phyloP scores from a whole-genome alignment of 2,329 filamentous ascomycete species.

The Fusarium sp. region DNA sequence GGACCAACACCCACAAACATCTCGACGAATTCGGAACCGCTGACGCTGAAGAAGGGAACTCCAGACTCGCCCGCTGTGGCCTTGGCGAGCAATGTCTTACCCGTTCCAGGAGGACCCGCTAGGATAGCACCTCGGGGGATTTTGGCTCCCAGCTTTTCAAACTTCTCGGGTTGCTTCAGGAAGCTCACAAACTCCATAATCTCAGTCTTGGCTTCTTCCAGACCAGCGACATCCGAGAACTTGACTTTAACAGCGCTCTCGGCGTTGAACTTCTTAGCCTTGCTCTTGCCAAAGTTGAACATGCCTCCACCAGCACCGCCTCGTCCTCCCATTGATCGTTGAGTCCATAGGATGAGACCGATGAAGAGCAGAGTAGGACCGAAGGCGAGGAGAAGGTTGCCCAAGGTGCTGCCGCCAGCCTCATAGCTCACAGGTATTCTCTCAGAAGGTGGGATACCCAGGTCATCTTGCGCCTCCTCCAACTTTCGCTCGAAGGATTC shows the following conservation, averaged over 20 bases:
- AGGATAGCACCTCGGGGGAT: slow-evolving; percentile 97
- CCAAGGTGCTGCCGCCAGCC: slow-evolving; percentile 78
- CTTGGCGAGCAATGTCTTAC: slow-evolving; percentile 97
- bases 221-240: slow-evolving; percentile 94
- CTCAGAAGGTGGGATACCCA: slow-evolving; percentile 86
- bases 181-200: slow-evolving; percentile 99
- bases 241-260: slow-evolving; percentile 97
- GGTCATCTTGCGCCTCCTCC: slow-evolving; percentile 86
- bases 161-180: slow-evolving; percentile 90
- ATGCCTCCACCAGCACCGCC: slow-evolving; percentile 77
- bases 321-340: slow-evolving; percentile 76
- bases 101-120: slow-evolving; percentile 96
- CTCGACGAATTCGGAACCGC: slow-evolving; percentile 98
- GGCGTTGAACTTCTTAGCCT: slow-evolving; percentile 97
- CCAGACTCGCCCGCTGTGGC: slow-evolving; percentile 96
- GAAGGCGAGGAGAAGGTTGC: slow-evolving; percentile 79
- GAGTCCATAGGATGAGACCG: slow-evolving; percentile 82
- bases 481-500: slow-evolving; percentile 91
- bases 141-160: slow-evolving; percentile 94
- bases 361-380: slow-evolving; percentile 89
- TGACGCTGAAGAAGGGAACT: slow-evolving; percentile 98
- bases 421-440: slow-evolving; percentile 93
- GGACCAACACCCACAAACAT: slow-evolving; percentile 99
- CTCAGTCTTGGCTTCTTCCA: slow-evolving; percentile 97
- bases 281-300: slow-evolving; percentile 95